Evolutionary conservation across 257 asterid species (phyloP), one percentile per base, ranked within the genome.

Genomic region (Sherardia arvensis): DNA sequence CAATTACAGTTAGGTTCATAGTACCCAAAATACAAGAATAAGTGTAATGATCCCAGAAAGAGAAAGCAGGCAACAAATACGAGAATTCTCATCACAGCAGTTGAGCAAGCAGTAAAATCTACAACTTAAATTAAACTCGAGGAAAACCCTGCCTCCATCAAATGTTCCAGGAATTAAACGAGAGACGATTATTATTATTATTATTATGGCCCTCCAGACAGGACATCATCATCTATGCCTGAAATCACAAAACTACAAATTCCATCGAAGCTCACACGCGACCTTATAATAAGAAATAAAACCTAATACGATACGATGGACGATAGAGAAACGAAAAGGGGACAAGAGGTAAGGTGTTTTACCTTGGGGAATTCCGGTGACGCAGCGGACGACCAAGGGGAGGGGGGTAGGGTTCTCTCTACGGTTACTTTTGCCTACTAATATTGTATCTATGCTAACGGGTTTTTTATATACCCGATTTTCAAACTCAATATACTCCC

Each of bases 391-490:
- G 29, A 2, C 20, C 51, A 43, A 43, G 59, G 15, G 59, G 59
- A n/a, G 26, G 28, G 21, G 25, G 20, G 56, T 49, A 49, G 56
- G 56, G 56, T 49, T 43, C 51, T 49, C 26, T 49, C 56, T 49
- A 49, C 56, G 56, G 56, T 49, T 49, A 49, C 56, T 49, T 49
- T 49, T 49, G 56, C n/a, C n/a, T n/a, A 49, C 26, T 20, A 20
- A 20, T 7, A 45, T 45, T 8, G 21, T 9, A 4, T 49, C 20
- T 25, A 49, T 49, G 23, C 56, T 1, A 49, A 49, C 56, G 14
- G 26, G 20, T 49, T 49, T 14, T 49, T 49, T 49, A 43, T 14
- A 43, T 14, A 3, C 2, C 7, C 6, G 51, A 43, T 43, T 43
- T 43, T 43, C 51, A 43, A 43, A 43, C 21, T 43, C 51, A 38